Evolutionary conservation across 2,329 filamentous ascomycete genomes (phyloP).

Genomic region (Aspergillus sp.): DNA sequence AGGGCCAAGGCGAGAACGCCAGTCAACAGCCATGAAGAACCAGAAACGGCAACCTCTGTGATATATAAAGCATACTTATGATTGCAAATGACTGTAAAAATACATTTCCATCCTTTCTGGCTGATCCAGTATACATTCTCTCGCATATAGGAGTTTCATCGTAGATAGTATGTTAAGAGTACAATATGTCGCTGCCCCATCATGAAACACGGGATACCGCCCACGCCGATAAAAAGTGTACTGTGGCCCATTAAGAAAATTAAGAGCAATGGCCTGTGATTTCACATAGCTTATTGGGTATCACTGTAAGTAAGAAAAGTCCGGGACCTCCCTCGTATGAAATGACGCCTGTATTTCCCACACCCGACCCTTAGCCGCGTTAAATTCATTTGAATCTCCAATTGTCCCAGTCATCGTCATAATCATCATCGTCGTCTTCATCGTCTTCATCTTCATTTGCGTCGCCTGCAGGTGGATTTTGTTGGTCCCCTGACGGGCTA

Average conservation of each 20-base stretch:
- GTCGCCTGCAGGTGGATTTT: conserved; percentile 42
- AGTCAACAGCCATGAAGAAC: neutral
- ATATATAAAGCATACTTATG: conserved; percentile 2
- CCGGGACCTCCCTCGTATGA: conserved; percentile 26
- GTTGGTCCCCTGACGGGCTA: conserved; percentile 28
- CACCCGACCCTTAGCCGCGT: conserved; percentile 19
- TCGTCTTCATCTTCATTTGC: conserved; percentile 27
- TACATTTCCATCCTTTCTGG: conserved; percentile 12
- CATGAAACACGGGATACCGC: conserved; percentile 1
- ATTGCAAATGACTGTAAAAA: conserved; percentile 8
- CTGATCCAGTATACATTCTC: neutral
- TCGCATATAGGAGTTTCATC: neutral
- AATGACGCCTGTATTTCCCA: conserved; percentile 25
- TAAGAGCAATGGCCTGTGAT: conserved; percentile 20
- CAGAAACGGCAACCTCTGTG: neutral
- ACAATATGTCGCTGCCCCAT: neutral
- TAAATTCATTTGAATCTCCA: conserved; percentile 42
- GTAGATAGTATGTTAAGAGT: neutral
- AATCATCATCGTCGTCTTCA: conserved; percentile 53
- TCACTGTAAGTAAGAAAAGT: conserved; percentile 36
- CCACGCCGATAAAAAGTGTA: conserved; percentile 7
- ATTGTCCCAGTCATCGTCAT: conserved; percentile 52
- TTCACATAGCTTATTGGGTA: conserved; percentile 34
- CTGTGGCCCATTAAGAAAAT: conserved; percentile 14
- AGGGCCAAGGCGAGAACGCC: neutral